Base-by-base conservation (phyloP, 2,329 filamentous ascomycete genomes). In the Alternaria sp. region DNA sequence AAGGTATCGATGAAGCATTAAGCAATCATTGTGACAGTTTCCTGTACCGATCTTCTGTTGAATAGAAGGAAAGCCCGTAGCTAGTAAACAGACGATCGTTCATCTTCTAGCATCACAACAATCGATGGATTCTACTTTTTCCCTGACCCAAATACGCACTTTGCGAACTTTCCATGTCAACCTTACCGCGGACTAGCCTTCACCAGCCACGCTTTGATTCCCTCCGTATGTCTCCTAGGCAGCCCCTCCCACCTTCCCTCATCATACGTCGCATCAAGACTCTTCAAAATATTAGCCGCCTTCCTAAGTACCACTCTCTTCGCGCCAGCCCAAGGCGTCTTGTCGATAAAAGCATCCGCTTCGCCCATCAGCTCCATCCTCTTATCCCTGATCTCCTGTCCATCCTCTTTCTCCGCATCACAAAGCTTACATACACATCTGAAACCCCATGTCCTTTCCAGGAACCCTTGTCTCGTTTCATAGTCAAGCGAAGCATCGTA, bases 381-480 rank as follows among this genome's bases (percentile, higher is more conserved):
- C 60, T 68, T 71, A n/a, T 61, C 66, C 49, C 71, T 57, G 7
- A 73, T 53, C 14, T 58, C 58, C 18, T 62, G 55, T 1, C 64
- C 65, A 42, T 74, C 72, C n/a, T 57, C 54, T 38, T 63, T 65
- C 51, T 82, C 80, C 9, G 69, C 69, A 1, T 51, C 55, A 56
- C 82, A 83, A 16, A 83, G 68, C 20, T 54, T 52, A 61, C 81
- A 83, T 5, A 54, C 53, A 62, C 81, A 83, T 24, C 74, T 67
- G 52, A 83, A 83, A 0, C 78, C 80, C 80, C 80, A 83, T 3
- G 72, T 74, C 9, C 63, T 63, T 44, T 66, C 61, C 32, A 74
- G 47, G 1, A 67, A 64, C 1, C 74, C 74, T 51, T 81, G 78
- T 0, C 60, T 47, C 0, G 76, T 76, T 2, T 71, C 68, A 59